Percentiles rank a stretch among this genome's conserved stretches.
These are phyloP conservation scores for Penicillium ucsense DNA, from an alignment of 495 filamentous ascomycete genomes.

Conservation along the genomic window DNA sequence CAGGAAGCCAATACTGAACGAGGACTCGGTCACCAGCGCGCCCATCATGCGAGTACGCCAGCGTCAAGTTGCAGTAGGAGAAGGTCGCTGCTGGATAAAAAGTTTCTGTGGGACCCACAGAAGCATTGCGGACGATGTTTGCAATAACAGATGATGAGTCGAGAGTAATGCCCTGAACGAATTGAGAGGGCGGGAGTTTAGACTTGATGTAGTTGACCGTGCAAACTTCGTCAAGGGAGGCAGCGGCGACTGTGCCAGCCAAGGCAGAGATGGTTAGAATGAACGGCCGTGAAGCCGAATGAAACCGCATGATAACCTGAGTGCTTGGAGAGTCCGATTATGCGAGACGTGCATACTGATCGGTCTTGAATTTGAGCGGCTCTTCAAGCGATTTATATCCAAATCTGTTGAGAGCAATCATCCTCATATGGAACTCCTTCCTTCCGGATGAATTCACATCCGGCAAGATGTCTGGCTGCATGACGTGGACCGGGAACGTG, in stretches of 20 bases:
- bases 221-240: conserved; percentile 21
- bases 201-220: conserved; percentile 17
- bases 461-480: no score
- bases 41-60: conserved; percentile 34
- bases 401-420: no score
- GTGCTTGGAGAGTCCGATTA: no score
- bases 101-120: conserved; percentile 6
- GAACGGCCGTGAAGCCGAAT: not conserved
- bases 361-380: not conserved
- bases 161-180: conserved; percentile 23
- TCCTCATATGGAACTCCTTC: no score
- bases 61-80: conserved; percentile 37
- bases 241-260: not conserved
- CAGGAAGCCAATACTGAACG: conserved; percentile 31
- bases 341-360: no score
- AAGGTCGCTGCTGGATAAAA: conserved; percentile 11
- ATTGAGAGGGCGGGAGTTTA: conserved; percentile 15
- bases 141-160: conserved; percentile 10
- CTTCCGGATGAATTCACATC: no score
- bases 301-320: not conserved
- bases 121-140: conserved; percentile 3
- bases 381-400: not conserved
- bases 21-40: conserved; percentile 20
- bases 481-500: no score
- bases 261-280: not conserved